These are phyloP conservation scores for Termitomyces sp. DNA, from an alignment of 1,284 basidiomycete genomes.

Conservation along the genomic window DNA sequence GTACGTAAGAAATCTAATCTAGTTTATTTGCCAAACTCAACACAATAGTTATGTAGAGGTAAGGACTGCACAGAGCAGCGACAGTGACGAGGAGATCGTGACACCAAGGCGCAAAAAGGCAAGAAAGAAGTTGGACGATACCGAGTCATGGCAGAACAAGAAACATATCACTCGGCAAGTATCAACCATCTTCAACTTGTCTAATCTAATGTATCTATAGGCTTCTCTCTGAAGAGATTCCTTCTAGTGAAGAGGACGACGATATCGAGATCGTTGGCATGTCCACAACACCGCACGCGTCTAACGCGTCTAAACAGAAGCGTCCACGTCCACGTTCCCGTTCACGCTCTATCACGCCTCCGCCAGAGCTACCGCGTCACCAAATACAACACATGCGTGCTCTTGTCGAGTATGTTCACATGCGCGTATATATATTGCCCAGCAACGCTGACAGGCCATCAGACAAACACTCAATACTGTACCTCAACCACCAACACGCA, in stretches of 20 bases:
- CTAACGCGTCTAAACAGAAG: slow-evolving; percentile 33
- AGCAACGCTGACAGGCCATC: not conserved
- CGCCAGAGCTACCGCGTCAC: slow-evolving; percentile 50
- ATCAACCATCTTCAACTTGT: not conserved
- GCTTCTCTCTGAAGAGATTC: slow-evolving; percentile 27
- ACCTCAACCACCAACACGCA: slow-evolving; percentile 43
- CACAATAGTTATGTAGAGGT: slow-evolving; percentile 1
- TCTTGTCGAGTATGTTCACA: slow-evolving; percentile 49
- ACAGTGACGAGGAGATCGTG: slow-evolving; percentile 20
- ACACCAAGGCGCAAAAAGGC: slow-evolving; percentile 32
- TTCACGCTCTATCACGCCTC: slow-evolving; percentile 69
- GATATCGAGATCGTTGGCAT: slow-evolving; percentile 41
- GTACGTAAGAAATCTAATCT: slow-evolving; percentile 29
- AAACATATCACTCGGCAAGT: slow-evolving; percentile 31
- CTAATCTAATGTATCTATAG: slow-evolving; percentile 20
- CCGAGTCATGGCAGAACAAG: slow-evolving; percentile 35
- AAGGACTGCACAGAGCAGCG: slow-evolving; percentile 15
- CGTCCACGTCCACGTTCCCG: slow-evolving; percentile 55
- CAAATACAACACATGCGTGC: slow-evolving; percentile 49
- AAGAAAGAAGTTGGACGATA: slow-evolving; percentile 2
- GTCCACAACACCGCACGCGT: slow-evolving; percentile 24
- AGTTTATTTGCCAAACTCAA: not conserved
- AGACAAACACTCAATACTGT: slow-evolving; percentile 42
- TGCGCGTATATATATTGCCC: not conserved
- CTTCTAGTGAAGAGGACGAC: slow-evolving; percentile 30